Percentiles rank a stretch among this genome's conserved stretches.
Conservation (phyloP, 176 grass and related monocot species). For the Avena eriantha region DNA sequence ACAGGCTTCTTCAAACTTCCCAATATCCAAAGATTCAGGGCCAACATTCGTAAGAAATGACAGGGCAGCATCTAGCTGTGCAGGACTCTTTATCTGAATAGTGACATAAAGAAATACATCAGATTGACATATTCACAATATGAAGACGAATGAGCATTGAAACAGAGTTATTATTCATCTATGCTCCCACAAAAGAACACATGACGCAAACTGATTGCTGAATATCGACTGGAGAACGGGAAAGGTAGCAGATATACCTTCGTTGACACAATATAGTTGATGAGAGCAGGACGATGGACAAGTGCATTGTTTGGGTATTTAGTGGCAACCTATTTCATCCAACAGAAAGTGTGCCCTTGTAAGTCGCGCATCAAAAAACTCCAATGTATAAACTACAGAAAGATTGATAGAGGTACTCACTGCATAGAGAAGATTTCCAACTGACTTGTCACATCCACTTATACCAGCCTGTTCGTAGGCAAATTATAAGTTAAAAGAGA, state of each 20-base stretch:
- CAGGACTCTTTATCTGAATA: slow-evolving; percentile 84
- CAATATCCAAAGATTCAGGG: slow-evolving; percentile 66
- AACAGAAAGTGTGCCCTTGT: slow-evolving; percentile 21
- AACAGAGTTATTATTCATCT: neutral
- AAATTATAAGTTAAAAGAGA: slow-evolving; percentile 6
- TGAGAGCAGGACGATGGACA: slow-evolving; percentile 74
- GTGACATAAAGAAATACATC: slow-evolving; percentile 14
- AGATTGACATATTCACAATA: neutral
- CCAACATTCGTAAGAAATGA: slow-evolving; percentile 73
- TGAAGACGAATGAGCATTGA: slow-evolving; percentile 14
- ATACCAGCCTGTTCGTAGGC: slow-evolving; percentile 62
- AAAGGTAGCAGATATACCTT: slow-evolving; percentile 49
- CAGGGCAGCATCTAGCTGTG: slow-evolving; percentile 84
- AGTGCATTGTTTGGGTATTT: slow-evolving; percentile 89
- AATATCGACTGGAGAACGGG: neutral
- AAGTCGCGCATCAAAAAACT: slow-evolving; percentile 25
- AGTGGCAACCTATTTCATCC: slow-evolving; percentile 74
- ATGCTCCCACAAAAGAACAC: neutral
- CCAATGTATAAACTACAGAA: neutral
- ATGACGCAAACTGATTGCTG: slow-evolving; percentile 26
- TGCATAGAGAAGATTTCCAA: slow-evolving; percentile 82
- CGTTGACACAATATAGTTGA: slow-evolving; percentile 66
- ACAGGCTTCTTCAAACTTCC: slow-evolving; percentile 88
- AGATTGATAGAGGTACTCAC: slow-evolving; percentile 40
- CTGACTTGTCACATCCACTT: slow-evolving; percentile 66